Conservation (phyloP, 2,329 filamentous ascomycete genomes). For the Didymella pomorum region DNA sequence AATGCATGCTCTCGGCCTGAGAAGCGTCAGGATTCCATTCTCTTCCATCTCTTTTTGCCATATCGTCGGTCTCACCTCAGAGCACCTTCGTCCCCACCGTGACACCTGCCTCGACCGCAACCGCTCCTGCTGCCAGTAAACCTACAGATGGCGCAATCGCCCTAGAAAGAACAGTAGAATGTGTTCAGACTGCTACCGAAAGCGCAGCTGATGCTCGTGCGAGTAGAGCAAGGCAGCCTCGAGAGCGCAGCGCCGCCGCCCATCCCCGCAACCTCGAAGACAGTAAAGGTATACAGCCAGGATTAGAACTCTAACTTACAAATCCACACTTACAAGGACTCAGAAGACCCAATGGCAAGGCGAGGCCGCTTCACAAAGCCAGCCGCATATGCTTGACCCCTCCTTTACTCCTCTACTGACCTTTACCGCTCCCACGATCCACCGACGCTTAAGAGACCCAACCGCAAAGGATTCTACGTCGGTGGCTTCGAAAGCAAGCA, state of each 20-base stretch:
- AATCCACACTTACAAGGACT: background rate
- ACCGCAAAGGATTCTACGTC: background rate
- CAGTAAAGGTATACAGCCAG: background rate
- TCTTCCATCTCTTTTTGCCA: background rate
- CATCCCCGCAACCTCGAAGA: background rate
- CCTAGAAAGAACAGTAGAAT: background rate
- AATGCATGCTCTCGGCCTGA: background rate
- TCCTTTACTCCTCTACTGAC: background rate
- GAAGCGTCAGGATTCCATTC: background rate
- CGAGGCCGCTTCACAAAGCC: background rate
- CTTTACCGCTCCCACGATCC: background rate
- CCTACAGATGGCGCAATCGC: background rate
- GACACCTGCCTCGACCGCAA: background rate
- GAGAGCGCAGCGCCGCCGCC: background rate
- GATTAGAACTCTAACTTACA: background rate
- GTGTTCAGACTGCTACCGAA: background rate
- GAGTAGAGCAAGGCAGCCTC: background rate
- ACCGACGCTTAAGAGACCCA: background rate
- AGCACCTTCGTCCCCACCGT: background rate
- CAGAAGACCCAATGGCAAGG: background rate
- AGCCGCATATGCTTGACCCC: background rate
- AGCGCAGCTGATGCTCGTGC: no score
- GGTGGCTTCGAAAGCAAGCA: background rate
- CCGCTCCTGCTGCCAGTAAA: background rate
- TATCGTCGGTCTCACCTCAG: background rate